A percentile compares a stretch with the other conserved stretches of the same genome.
Evolutionary conservation across 257 asterid genomes (phyloP).

Genomic region (Perilla frutescens): DNA sequence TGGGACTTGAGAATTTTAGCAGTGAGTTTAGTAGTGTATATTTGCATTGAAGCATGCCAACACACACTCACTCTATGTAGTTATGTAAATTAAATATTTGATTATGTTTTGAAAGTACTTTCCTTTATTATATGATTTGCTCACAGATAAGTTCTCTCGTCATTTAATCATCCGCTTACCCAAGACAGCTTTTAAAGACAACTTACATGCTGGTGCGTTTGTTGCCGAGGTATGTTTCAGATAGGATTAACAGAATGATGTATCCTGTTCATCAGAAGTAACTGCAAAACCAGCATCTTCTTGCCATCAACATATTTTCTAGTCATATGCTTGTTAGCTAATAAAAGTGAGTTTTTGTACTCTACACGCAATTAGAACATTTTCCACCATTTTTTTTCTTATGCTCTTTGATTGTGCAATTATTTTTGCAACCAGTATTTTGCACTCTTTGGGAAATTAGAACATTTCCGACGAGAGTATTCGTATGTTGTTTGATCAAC

Average conservation of each 20-base stretch:
- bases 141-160: constrained; percentile 91
- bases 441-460: neutral
- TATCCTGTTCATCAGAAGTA: constrained; percentile 19
- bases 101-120: constrained; percentile 12
- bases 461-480: neutral
- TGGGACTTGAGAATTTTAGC: too few relatives aligned
- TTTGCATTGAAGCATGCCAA: neutral
- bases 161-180: constrained; percentile 86
- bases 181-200: constrained; percentile 88
- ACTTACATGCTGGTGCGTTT: constrained; percentile 90
- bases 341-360: neutral
- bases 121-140: constrained; percentile 9
- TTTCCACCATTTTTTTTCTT: neutral
- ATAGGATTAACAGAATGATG: neutral
- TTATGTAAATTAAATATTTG: neutral
- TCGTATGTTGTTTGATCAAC: neutral
- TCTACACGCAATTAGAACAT: neutral
- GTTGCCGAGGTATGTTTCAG: constrained; percentile 78
- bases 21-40: neutral
- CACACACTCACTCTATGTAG: neutral
- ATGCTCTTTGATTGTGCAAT: neutral
- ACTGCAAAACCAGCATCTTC: constrained; percentile 10
- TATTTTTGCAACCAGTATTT: neutral
- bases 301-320: neutral
- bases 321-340: constrained; percentile 13